Percentiles rank a stretch among this genome's conserved stretches.
Conservation (phyloP, 305 asterid species). For the Solanum hybrid region DNA sequence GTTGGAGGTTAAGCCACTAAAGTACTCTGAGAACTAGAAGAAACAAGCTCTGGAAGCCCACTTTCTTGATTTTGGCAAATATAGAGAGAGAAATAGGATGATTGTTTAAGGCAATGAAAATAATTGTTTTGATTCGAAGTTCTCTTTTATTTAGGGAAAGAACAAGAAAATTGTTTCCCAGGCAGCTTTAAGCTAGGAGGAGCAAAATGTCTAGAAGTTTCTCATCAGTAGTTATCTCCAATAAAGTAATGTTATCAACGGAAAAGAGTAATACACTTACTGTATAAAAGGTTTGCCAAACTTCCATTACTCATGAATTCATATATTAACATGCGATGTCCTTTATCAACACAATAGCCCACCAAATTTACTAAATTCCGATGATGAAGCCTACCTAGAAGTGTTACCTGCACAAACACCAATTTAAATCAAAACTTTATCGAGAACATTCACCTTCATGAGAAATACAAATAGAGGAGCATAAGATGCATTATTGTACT, state of each 20-base stretch:
- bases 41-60: not conserved
- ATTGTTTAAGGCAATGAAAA: not conserved
- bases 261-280: constrained; percentile 35
- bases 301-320: constrained; percentile 98
- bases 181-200: not conserved
- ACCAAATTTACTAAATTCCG: constrained; percentile 92
- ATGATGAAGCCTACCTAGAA: constrained; percentile 92
- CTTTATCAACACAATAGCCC: constrained; percentile 94
- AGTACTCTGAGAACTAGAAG: not conserved
- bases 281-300: constrained; percentile 76
- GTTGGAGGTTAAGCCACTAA: not conserved
- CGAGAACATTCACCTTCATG: not conserved
- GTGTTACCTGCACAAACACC: constrained; percentile 65
- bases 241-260: not conserved
- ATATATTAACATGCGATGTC: constrained; percentile 75
- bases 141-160: not conserved
- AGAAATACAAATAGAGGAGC: not conserved
- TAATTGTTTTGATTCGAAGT: not conserved
- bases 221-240: not conserved
- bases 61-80: not conserved
- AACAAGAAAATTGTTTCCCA: not conserved
- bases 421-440: constrained; percentile 3
- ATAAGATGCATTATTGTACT: not conserved
- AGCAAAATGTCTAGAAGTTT: not conserved
- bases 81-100: not conserved